Evolutionary conservation across 1,139 yeast genomes (phyloP), one percentile per base, ranked within the genome.

Genomic region (Candida sojae): DNA sequence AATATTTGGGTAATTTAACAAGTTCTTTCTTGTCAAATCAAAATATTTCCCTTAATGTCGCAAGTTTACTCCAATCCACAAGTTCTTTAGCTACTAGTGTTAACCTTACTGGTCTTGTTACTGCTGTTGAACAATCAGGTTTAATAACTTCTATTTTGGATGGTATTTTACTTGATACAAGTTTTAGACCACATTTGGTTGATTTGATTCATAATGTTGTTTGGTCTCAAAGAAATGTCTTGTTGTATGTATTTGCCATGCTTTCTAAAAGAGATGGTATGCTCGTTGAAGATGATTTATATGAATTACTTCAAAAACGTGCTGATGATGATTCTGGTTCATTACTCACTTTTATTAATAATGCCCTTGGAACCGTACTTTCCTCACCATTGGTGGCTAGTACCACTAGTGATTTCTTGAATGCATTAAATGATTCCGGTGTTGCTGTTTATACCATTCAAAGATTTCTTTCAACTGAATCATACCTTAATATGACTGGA

Each of bases 381-480:
- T 55, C 61, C 30, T 71, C 77, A 2, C 48, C 59, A n/a, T 30
- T 66, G 4, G 63, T 73, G 44, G 57, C 57, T 33, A 51, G 56
- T 39, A 54, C 67, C 5, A 59, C 72, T 25, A 57, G 55, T 28
- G 73, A 66, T 46, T 56, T 64, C 7, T 57, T 71, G 40, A 60
- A 62, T 43, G 75, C 79, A 4, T 67, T 75, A 49, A 75, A 75
- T 58, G 72, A 73, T 50, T 73, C 80, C 7, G 77, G 75, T 8
- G 60, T 75, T 46, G 68, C 67, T n/a, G 72, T 70, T 23, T 71
- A 73, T 55, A 61, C 68, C 5, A 58, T 71, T 29, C 73, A 75
- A 57, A 54, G 68, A 43, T 64, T 73, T 53, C 53, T 75, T 42
- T 66, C 73, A 9, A 62, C 68, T 49, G 71, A 68, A 43, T 58